These are phyloP conservation scores for Bassia scoparia DNA, from an alignment of 148 eudicot species.

Conservation along the genomic window DNA sequence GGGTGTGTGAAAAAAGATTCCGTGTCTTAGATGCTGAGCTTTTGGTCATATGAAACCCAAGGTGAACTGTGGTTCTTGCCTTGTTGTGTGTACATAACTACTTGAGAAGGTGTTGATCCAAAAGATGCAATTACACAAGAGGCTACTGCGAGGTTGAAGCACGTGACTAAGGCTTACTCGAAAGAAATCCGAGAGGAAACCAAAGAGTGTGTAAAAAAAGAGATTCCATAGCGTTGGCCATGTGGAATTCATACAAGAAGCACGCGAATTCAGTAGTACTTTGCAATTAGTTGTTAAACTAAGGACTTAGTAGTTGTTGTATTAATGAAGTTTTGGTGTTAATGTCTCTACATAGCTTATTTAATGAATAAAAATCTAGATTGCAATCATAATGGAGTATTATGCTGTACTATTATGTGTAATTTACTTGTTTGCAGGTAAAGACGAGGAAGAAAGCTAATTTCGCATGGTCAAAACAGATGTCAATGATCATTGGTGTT, in stretches of 20 bases:
- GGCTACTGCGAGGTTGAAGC: background rate
- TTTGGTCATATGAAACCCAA: background rate
- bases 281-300: too few species aligned
- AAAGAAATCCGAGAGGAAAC: background rate
- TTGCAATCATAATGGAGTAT: too few species aligned
- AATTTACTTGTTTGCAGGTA: too few species aligned
- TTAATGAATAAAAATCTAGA: too few species aligned
- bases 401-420: too few species aligned
- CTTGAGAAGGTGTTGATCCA: background rate
- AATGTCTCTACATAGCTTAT: too few species aligned
- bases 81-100: slow-evolving; percentile 6
- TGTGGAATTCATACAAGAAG: background rate
- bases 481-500: background rate
- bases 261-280: too few species aligned
- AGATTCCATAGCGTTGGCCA: background rate
- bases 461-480: too few species aligned
- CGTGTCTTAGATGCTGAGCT: background rate
- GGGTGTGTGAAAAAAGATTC: background rate
- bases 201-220: background rate
- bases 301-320: too few species aligned
- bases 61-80: background rate
- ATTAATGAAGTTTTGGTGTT: too few species aligned
- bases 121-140: background rate
- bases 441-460: too few species aligned
- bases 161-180: too few species aligned